Evolutionary conservation across 306 rosid species (phyloP).

Genomic region (Prunus mira): DNA sequence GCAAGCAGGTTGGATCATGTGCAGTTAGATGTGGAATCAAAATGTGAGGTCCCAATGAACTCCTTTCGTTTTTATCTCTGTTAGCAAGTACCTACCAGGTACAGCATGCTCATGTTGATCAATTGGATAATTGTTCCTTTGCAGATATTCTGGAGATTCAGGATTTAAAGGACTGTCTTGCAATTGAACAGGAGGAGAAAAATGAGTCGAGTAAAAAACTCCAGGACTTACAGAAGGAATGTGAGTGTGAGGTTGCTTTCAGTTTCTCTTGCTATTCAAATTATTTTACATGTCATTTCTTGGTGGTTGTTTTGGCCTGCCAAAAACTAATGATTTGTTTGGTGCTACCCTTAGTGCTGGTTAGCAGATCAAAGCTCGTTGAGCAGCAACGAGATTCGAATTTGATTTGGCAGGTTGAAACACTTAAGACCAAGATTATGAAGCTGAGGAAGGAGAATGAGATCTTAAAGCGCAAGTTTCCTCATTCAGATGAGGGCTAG

Average conservation of each 20-base stretch:
- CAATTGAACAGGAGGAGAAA: conserved; percentile 74
- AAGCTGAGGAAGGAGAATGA: conserved; percentile 65
- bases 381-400: conserved; percentile 56
- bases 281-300: background rate
- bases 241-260: conserved; percentile 37
- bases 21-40: conserved; percentile 58
- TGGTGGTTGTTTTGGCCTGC: background rate
- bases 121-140: conserved; percentile 14
- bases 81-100: background rate
- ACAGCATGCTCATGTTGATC: background rate
- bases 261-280: background rate
- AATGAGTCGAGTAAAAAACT: conserved; percentile 44
- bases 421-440: conserved; percentile 64
- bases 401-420: conserved; percentile 57
- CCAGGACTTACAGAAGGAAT: conserved; percentile 63
- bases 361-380: conserved; percentile 56
- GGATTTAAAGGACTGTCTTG: conserved; percentile 66
- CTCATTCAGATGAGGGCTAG: conserved; percentile 29
- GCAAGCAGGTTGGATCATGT: conserved; percentile 54
- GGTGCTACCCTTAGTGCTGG: conserved; percentile 41
- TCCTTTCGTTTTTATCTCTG: background rate
- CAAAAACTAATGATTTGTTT: conserved; percentile 9
- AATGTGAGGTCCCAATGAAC: conserved; percentile 47
- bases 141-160: conserved; percentile 62
- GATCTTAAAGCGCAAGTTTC: conserved; percentile 56